phyloP scores from a whole-genome alignment of 805 yeast species.

The Scheffersomyces coipomensis region DNA sequence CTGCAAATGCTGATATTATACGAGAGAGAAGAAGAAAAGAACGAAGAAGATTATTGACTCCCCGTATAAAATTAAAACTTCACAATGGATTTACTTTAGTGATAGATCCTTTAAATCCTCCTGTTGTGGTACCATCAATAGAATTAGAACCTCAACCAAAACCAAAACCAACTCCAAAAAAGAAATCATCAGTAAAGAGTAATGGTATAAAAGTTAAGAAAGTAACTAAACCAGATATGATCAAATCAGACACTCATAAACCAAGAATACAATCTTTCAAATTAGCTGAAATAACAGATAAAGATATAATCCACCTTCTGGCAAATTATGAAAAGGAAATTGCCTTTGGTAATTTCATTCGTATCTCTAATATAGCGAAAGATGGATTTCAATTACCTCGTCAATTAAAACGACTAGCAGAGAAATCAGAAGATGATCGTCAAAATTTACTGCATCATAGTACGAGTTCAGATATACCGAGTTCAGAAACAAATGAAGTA shows the following conservation, averaged over 20 bases:
- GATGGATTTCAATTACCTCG: constrained; percentile 9
- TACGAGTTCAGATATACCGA: too few species aligned
- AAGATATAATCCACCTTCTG: too few species aligned
- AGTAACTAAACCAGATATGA: too few species aligned
- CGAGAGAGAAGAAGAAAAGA: constrained; percentile 18
- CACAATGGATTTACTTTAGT: constrained; percentile 35
- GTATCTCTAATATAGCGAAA: constrained; percentile 1
- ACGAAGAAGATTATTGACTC: constrained; percentile 30
- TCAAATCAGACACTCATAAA: too few species aligned
- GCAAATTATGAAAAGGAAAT: not conserved
- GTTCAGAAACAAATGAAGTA: too few species aligned
- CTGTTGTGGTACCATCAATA: constrained; percentile 6
- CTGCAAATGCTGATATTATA: constrained; percentile 17
- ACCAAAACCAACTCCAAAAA: not conserved
- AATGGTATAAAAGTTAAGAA: too few species aligned
- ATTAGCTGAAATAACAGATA: too few species aligned
- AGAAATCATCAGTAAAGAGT: too few species aligned
- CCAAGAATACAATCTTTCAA: too few species aligned
- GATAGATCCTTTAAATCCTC: constrained; percentile 37
- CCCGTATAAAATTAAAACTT: constrained; percentile 32
- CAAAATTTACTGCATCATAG: too few species aligned
- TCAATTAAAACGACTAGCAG: not conserved
- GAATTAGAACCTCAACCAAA: not conserved
- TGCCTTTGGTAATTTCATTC: constrained; percentile 6
- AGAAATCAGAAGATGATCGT: too few species aligned